These are phyloP conservation scores for Pseudopyricularia cyperi DNA, from an alignment of 2,329 filamentous ascomycete genomes.

Conservation along the genomic window DNA sequence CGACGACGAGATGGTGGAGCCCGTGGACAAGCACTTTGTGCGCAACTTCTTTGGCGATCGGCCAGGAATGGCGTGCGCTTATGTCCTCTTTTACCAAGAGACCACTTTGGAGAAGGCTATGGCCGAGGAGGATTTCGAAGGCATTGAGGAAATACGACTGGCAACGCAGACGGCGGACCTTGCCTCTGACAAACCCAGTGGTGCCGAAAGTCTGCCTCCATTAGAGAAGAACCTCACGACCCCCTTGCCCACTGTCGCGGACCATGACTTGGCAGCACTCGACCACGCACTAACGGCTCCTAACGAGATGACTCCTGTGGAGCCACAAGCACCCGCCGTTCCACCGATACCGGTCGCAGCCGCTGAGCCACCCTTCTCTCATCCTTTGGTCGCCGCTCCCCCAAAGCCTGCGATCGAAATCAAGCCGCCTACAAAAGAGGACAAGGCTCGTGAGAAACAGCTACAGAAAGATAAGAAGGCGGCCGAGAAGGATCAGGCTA, in stretches of 20 bases:
- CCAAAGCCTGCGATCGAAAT: conserved; percentile 13
- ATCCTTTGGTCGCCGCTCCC: conserved; percentile 15
- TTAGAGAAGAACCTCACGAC: conserved; percentile 38
- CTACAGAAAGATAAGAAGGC: conserved; percentile 39
- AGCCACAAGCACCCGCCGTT: conserved; percentile 7
- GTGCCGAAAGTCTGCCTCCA: conserved; percentile 19
- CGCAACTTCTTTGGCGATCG: conserved; percentile 95
- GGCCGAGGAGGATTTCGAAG: conserved; percentile 75
- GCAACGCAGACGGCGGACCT: conserved; percentile 43
- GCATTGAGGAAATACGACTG: conserved; percentile 46
- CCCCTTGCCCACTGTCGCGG: conserved; percentile 29
- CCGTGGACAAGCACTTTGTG: conserved; percentile 92
- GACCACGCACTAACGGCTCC: conserved; percentile 57
- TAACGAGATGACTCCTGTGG: conserved; percentile 9
- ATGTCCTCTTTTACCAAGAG: conserved; percentile 96
- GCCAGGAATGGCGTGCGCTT: conserved; percentile 81
- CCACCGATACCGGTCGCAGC: conserved; percentile 10
- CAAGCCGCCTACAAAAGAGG: conserved; percentile 35
- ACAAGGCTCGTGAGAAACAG: conserved; percentile 56
- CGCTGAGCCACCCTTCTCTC: conserved; percentile 14
- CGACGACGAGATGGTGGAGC: conserved; percentile 97
- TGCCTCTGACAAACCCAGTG: conserved; percentile 34
- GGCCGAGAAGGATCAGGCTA: conserved; percentile 31
- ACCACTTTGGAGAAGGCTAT: conserved; percentile 55
- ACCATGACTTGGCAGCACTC: conserved; percentile 44